These are phyloP conservation scores for Pythium periplocum DNA, from an alignment of 352 stramenopile genomes.

Conservation along the genomic window DNA sequence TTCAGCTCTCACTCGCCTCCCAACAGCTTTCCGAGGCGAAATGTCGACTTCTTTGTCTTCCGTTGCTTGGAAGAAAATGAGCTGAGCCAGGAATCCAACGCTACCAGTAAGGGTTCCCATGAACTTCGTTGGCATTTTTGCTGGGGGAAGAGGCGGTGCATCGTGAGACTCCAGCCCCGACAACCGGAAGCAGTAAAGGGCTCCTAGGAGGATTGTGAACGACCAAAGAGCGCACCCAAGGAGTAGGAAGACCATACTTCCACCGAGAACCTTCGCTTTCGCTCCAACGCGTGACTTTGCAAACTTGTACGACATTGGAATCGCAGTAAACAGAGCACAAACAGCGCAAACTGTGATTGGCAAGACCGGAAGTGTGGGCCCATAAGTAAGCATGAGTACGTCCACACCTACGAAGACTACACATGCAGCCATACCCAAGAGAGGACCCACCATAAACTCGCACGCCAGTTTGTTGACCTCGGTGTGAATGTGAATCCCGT, in stretches of 20 bases:
- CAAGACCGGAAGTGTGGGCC: constrained; percentile 37
- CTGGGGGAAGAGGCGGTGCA: not conserved
- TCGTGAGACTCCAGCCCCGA: constrained; percentile 20
- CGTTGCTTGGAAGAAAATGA: constrained; percentile 38
- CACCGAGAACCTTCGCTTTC: constrained; percentile 28
- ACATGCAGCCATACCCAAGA: constrained; percentile 37
- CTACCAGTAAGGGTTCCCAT: constrained; percentile 44
- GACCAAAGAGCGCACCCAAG: constrained; percentile 50
- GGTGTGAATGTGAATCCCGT: not conserved
- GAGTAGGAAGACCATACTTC: constrained; percentile 47
- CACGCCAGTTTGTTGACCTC: constrained; percentile 17
- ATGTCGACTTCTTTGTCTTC: not conserved
- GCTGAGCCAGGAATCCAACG: constrained; percentile 39
- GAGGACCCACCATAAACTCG: constrained; percentile 30
- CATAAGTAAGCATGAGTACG: constrained; percentile 34
- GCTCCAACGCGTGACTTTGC: constrained; percentile 20
- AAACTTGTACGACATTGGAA: constrained; percentile 46
- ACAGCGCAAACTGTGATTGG: constrained; percentile 41
- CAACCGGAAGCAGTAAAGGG: constrained; percentile 40
- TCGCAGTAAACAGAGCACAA: constrained; percentile 42
- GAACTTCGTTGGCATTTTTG: constrained; percentile 19
- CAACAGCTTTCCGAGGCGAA: too few species aligned
- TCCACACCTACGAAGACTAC: constrained; percentile 46
- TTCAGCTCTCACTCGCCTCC: too few species aligned
- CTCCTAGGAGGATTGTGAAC: constrained; percentile 44